A percentile compares a stretch with the other conserved stretches of the same genome.
Conservation (phyloP, 208 protist genomes). For the Tritrichomonas foetus region DNA sequence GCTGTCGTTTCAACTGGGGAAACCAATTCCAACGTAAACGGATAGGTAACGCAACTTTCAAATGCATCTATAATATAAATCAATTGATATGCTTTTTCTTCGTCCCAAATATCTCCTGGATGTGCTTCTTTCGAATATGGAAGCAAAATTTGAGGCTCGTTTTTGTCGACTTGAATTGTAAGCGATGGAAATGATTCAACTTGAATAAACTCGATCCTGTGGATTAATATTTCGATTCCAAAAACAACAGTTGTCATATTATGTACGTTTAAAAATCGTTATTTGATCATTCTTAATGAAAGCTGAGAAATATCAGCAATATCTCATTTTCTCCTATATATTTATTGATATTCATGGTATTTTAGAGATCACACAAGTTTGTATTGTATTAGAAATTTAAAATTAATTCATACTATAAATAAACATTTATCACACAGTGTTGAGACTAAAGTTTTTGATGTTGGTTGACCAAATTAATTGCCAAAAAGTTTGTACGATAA, state of each 20-base stretch:
- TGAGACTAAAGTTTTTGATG: too few species aligned
- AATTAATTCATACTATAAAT: too few species aligned
- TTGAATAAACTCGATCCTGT: background rate
- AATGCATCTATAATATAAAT: background rate
- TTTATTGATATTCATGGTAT: too few species aligned
- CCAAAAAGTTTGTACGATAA: too few species aligned
- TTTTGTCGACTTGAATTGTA: background rate
- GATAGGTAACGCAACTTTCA: background rate
- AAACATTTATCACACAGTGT: too few species aligned
- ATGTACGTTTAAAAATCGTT: background rate
- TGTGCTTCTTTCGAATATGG: background rate
- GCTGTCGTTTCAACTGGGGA: background rate
- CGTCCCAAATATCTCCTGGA: background rate
- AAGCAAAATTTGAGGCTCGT: background rate
- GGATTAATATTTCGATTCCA: background rate
- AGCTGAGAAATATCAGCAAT: too few species aligned
- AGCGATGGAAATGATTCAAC: background rate
- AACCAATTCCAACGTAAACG: background rate
- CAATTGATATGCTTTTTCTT: background rate
- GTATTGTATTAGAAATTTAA: too few species aligned
- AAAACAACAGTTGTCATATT: background rate
- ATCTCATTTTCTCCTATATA: too few species aligned
- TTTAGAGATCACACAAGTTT: too few species aligned
- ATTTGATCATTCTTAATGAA: too few species aligned
- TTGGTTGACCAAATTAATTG: too few species aligned